Conservation (phyloP, 2,329 filamentous ascomycete genomes). For the Colletotrichum noveboracense region DNA sequence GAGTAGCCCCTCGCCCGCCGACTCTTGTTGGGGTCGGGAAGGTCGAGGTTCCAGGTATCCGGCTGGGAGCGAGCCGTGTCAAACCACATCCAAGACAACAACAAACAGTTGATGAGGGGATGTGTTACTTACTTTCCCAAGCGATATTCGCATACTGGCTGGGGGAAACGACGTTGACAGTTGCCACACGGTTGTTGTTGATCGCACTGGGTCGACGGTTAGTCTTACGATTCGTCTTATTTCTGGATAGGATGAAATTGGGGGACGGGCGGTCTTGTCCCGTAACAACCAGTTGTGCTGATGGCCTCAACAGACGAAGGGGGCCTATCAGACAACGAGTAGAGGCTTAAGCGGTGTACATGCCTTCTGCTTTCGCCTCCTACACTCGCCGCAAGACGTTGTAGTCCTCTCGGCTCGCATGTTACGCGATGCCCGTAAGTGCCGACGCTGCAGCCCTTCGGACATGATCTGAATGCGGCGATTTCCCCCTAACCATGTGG, state of each 20-base stretch:
- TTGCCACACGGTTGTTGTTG: constrained; percentile 60
- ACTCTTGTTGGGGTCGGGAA: constrained; percentile 4
- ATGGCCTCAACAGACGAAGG: not conserved
- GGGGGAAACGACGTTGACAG: constrained; percentile 57
- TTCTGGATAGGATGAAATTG: not conserved
- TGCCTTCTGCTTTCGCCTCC: constrained; percentile 58
- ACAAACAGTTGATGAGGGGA: not conserved
- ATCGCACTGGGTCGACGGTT: constrained; percentile 48
- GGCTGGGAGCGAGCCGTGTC: not conserved
- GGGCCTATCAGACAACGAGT: not conserved
- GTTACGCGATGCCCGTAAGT: constrained; percentile 21
- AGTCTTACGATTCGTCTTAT: not conserved
- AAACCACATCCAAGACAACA: not conserved
- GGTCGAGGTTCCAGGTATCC: constrained; percentile 13
- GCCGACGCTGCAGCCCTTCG: constrained; percentile 38
- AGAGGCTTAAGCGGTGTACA: not conserved
- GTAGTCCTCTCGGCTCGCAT: constrained; percentile 37
- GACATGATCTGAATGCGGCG: constrained; percentile 32
- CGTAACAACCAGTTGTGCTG: not conserved
- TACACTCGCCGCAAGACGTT: constrained; percentile 56
- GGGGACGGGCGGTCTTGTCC: not conserved
- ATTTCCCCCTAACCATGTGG: not conserved
- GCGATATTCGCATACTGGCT: constrained; percentile 54
- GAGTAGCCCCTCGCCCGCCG: not conserved
- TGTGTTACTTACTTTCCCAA: constrained; percentile 26